These are phyloP conservation scores for Pestalotiopsis sp. DNA, from an alignment of 2,329 filamentous ascomycete species.

Conservation along the genomic window DNA sequence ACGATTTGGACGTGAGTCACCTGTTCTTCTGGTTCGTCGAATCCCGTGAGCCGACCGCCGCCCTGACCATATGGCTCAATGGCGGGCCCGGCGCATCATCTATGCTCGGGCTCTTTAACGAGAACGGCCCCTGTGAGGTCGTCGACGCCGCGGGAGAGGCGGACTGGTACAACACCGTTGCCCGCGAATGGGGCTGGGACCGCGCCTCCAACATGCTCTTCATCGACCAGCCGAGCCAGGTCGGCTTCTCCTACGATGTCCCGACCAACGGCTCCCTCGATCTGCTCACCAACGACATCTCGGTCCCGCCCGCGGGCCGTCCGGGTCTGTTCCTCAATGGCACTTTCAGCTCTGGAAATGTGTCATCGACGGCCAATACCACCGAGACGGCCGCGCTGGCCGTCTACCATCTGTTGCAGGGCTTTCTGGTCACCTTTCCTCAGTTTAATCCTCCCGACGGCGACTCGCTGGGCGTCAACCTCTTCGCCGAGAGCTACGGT, in stretches of 20 bases:
- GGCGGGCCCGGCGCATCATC: slow-evolving; percentile 68
- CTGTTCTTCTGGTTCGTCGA: slow-evolving; percentile 55
- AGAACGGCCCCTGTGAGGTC: slow-evolving; percentile 24
- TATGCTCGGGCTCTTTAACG: slow-evolving; percentile 61
- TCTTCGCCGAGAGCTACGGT: slow-evolving; percentile 72
- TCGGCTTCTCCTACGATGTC: slow-evolving; percentile 68
- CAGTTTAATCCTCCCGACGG: slow-evolving; percentile 53
- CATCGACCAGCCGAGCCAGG: slow-evolving; percentile 63
- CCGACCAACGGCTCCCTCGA: slow-evolving; percentile 54
- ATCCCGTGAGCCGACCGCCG: slow-evolving; percentile 42
- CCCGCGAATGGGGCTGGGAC: slow-evolving; percentile 69
- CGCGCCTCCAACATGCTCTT: slow-evolving; percentile 52
- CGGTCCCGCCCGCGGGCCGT: slow-evolving; percentile 34
- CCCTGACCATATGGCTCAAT: slow-evolving; percentile 63
- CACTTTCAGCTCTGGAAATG: slow-evolving; percentile 59
- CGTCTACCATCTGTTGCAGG: slow-evolving; percentile 67
- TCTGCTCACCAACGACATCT: slow-evolving; percentile 41
- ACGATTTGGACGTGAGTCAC: slow-evolving; percentile 51
- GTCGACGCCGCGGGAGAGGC: slow-evolving; percentile 32
- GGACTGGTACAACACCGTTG: slow-evolving; percentile 54
- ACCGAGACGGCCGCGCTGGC: slow-evolving; percentile 58
- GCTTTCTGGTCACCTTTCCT: slow-evolving; percentile 60
- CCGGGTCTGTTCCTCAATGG: slow-evolving; percentile 23
- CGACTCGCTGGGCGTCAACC: slow-evolving; percentile 55
- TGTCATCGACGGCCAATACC: slow-evolving; percentile 53